Evolutionary conservation across 306 rosid species (phyloP), one percentile per base, ranked within the genome.

Genomic region (Rosa chinensis): DNA sequence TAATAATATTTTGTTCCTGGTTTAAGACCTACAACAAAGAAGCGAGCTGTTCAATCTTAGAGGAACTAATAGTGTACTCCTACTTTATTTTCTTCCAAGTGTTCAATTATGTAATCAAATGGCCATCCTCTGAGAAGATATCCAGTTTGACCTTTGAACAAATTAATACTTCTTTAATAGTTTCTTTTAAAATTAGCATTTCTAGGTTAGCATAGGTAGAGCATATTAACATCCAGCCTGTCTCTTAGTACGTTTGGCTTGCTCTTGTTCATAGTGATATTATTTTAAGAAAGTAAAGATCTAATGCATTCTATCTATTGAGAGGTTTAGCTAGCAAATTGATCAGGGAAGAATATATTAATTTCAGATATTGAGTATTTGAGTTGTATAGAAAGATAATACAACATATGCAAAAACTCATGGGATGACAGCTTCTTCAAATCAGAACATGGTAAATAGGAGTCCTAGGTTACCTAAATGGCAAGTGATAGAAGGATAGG

Each of bases 1-100:
- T 90, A 94, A 64, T 87, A 92, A 73, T 94, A 94, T 85, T 77
- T 88, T 5, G 86, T 84, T 81, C 89, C 88, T 7, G 94, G 97
- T 79, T 90, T 87, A 79, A 92, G 98, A 75, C 86, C 98, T 94
- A 79, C 79, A 88, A 62, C 66, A 85, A 63, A 77, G 83, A 74
- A 87, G 77, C 75, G 52, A 73, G 76, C 59, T 75, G 42, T 67
- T 45, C 70, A 67, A 72, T 37, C 47, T 73, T 58, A 37, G 35
- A 13, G 56, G 53, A 59, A 70, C 53, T 32, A 61, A 39, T 37
- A 53, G 67, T 1, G 14, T 12, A 25, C 1, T 59, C 20, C 14
- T 37, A 59, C 48, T 18, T 16, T 35, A 40, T 11, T 20, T 74
- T 32, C 35, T 45, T 58, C 25, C 40, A 63, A 61, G 42, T 62